phyloP scores from a whole-genome alignment of 148 eudicot species.

The Pouteria glomerata region DNA sequence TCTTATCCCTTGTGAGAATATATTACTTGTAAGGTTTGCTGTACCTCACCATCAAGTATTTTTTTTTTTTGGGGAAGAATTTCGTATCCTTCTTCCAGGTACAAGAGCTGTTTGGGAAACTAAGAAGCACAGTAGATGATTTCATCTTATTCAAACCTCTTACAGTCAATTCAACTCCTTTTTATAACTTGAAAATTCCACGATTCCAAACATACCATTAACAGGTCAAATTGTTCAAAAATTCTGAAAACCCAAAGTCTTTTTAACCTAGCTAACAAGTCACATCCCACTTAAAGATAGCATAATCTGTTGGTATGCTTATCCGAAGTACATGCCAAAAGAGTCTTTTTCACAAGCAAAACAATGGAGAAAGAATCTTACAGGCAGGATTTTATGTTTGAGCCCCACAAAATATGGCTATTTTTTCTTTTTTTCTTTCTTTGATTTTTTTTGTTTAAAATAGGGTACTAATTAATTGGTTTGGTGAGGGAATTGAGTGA shows the following conservation, averaged over 20 bases:
- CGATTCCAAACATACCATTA: constrained; percentile 1
- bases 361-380: constrained; percentile 35
- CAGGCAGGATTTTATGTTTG: constrained; percentile 23
- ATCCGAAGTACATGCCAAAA: constrained; percentile 19
- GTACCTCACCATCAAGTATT: no score
- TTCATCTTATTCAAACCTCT: no score
- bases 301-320: constrained; percentile 2
- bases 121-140: no score
- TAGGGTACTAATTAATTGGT: not conserved
- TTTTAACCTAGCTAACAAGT: constrained; percentile 13
- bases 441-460: no score
- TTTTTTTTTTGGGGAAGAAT: no score
- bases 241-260: not conserved
- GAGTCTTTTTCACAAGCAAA: constrained; percentile 28
- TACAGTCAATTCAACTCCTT: not conserved
- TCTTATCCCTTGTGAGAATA: constrained; percentile 11
- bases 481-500: constrained; percentile 14
- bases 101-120: no score
- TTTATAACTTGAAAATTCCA: not conserved
- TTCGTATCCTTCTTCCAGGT: no score
- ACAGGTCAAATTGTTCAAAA: constrained; percentile 4
- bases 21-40: constrained; percentile 1
- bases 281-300: constrained; percentile 14
- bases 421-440: not conserved
- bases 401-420: constrained; percentile 22